These are phyloP conservation scores for Ustilago vetiveriae DNA, from an alignment of 1,284 basidiomycete species.

Conservation along the genomic window DNA sequence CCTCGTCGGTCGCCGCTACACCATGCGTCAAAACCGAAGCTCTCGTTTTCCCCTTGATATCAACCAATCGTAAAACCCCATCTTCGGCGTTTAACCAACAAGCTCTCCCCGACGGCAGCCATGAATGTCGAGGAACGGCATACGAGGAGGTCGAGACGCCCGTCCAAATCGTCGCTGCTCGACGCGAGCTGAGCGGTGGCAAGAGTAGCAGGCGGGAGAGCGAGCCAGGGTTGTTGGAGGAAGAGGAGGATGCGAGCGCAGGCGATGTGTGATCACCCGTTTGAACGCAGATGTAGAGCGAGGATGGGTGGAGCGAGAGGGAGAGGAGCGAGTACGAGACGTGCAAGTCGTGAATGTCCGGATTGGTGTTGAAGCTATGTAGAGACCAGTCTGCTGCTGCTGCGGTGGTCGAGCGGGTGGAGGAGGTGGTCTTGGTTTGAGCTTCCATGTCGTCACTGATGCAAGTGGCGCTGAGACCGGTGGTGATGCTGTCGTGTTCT, in stretches of 20 bases:
- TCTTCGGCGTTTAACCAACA: slow-evolving; percentile 62
- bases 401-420: not conserved
- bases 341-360: slow-evolving; percentile 48
- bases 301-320: slow-evolving; percentile 54
- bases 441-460: not conserved
- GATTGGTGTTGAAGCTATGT: slow-evolving; percentile 60
- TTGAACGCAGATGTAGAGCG: slow-evolving; percentile 51
- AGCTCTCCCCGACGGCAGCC: slow-evolving; percentile 46
- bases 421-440: not conserved
- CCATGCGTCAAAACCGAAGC: slow-evolving; percentile 51
- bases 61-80: slow-evolving; percentile 54
- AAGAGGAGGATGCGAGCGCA: slow-evolving; percentile 10
- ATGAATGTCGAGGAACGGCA: slow-evolving; percentile 52
- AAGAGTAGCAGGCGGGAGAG: slow-evolving; percentile 55
- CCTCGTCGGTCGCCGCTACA: not conserved
- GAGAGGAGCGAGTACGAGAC: slow-evolving; percentile 61
- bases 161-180: slow-evolving; percentile 55
- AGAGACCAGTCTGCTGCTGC: slow-evolving; percentile 30
- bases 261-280: slow-evolving; percentile 57
- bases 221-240: slow-evolving; percentile 7
- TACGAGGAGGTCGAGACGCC: slow-evolving; percentile 43
- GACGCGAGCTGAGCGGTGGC: slow-evolving; percentile 28
- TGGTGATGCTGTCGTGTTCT: too few relatives aligned
- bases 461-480: too few relatives aligned
- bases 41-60: slow-evolving; percentile 43